phyloP scores from a whole-genome alignment of 1,284 basidiomycete species.

The Ustilago tritici region DNA sequence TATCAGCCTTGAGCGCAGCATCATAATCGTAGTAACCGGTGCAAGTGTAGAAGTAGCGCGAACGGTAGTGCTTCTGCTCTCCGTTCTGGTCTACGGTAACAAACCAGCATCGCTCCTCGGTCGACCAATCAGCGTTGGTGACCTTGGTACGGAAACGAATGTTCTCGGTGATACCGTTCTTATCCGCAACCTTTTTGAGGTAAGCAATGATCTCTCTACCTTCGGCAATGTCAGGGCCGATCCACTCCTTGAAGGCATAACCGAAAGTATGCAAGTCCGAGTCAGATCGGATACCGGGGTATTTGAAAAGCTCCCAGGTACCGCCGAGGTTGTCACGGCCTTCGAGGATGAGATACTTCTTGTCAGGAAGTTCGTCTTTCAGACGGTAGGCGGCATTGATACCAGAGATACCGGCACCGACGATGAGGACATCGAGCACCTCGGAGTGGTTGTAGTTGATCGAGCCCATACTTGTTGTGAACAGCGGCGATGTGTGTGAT shows the following conservation, averaged over 20 bases:
- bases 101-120: conserved; percentile 57
- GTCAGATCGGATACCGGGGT: conserved; percentile 55
- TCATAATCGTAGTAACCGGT: conserved; percentile 68
- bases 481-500: not conserved
- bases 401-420: conserved; percentile 67
- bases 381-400: conserved; percentile 67
- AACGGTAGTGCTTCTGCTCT: conserved; percentile 38
- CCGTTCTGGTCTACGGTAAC: conserved; percentile 42
- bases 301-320: conserved; percentile 65
- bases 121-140: conserved; percentile 41
- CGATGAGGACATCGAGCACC: conserved; percentile 59
- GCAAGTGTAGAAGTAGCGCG: conserved; percentile 56
- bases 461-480: conserved; percentile 40
- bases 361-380: conserved; percentile 51
- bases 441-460: conserved; percentile 38
- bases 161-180: conserved; percentile 58
- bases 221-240: conserved; percentile 59
- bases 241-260: conserved; percentile 60
- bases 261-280: conserved; percentile 53
- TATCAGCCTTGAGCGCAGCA: conserved; percentile 56
- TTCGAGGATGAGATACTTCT: conserved; percentile 59
- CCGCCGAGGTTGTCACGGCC: conserved; percentile 54
- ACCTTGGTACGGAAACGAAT: conserved; percentile 59
- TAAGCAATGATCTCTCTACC: conserved; percentile 61
- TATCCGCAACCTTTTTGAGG: conserved; percentile 58